phyloP scores from a whole-genome alignment of 129 eudicot species.

The Flaveria ramosissima region DNA sequence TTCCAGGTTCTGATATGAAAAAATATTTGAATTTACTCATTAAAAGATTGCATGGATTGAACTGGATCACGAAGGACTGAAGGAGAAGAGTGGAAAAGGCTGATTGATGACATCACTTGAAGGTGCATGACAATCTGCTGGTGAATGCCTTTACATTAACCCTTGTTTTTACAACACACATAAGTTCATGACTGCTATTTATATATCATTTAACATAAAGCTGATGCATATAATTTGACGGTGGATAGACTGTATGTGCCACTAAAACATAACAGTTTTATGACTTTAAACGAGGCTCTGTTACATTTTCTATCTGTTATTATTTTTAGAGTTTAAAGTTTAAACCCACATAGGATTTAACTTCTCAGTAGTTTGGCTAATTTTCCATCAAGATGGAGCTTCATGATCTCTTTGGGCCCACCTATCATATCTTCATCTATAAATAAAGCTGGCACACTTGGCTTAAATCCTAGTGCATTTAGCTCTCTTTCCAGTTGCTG shows the following conservation, averaged over 20 bases:
- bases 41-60: background rate
- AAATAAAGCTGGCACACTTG: conserved; percentile 39
- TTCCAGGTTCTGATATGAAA: conserved; percentile 19
- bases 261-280: background rate
- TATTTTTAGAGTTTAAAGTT: background rate
- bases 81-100: conserved; percentile 1
- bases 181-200: conserved; percentile 9
- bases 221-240: conserved; percentile 12
- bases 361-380: conserved; percentile 50
- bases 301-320: conserved; percentile 12
- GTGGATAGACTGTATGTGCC: background rate
- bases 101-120: background rate
- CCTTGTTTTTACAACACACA: background rate
- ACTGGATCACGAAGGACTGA: background rate
- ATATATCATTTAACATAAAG: background rate
- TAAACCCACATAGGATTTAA: conserved; percentile 39
- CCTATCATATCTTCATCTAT: conserved; percentile 46
- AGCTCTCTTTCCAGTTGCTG: conserved; percentile 37
- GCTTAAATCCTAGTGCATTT: conserved; percentile 39
- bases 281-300: background rate
- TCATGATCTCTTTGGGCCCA: conserved; percentile 53
- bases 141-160: conserved; percentile 2
- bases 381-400: conserved; percentile 46
- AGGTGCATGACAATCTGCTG: conserved; percentile 13
- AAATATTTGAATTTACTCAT: background rate